These are phyloP conservation scores for Linnemannia elongata DNA, from an alignment of 192 early-diverging fungal species.

Conservation along the genomic window DNA sequence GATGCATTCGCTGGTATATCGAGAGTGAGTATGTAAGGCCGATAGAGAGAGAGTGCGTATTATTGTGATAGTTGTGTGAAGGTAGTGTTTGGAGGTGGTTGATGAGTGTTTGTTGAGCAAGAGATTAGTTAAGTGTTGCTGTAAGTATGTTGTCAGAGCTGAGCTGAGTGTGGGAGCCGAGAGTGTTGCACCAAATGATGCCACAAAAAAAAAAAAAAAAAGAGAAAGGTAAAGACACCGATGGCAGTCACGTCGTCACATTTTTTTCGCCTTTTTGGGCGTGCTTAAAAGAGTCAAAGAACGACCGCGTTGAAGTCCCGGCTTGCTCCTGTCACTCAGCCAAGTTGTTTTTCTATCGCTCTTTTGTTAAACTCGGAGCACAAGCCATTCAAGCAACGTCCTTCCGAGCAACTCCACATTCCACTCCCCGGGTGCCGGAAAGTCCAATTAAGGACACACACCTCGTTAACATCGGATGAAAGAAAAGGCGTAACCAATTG, in stretches of 20 bases:
- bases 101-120: background rate
- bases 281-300: no score
- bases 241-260: background rate
- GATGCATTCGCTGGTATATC: constrained; percentile 8
- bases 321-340: background rate
- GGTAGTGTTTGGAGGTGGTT: background rate
- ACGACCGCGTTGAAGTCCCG: background rate
- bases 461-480: background rate
- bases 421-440: background rate
- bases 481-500: background rate
- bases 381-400: background rate
- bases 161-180: background rate
- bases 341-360: background rate
- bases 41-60: background rate
- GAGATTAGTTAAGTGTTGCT: background rate
- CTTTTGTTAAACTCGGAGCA: background rate
- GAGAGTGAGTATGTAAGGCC: background rate
- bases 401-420: background rate
- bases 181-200: background rate
- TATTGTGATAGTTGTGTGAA: background rate
- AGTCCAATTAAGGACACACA: background rate
- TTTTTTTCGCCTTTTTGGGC: constrained; percentile 5
- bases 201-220: background rate
- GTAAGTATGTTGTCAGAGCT: background rate
- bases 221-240: background rate